Evolutionary conservation across 345 rosid species (phyloP).

Genomic region (Linum tenue): DNA sequence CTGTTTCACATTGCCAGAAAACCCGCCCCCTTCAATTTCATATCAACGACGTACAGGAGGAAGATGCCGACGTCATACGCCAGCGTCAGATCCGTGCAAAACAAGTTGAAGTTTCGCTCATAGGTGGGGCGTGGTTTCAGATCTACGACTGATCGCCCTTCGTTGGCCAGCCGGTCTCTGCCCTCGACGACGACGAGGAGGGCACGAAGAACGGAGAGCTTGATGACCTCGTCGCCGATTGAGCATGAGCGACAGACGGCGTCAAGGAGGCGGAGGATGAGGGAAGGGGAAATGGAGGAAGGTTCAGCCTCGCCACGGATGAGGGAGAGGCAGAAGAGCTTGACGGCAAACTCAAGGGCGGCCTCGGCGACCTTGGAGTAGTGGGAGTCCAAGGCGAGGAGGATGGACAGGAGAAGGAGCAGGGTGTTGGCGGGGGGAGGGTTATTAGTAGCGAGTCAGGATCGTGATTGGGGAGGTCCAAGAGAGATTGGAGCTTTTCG

Average conservation of each 20-base stretch:
- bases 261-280: constrained; percentile 35
- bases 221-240: constrained; percentile 65
- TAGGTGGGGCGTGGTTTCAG: no score
- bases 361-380: constrained; percentile 60
- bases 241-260: constrained; percentile 48
- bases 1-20: no score
- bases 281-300: background rate
- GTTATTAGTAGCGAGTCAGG: constrained; percentile 44
- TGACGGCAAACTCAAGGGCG: background rate
- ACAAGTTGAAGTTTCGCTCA: no score
- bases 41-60: no score
- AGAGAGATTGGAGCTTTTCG: constrained; percentile 57
- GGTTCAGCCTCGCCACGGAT: constrained; percentile 44
- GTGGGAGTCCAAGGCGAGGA: constrained; percentile 61
- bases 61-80: no score
- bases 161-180: no score
- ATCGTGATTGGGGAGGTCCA: constrained; percentile 27
- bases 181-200: constrained; percentile 37
- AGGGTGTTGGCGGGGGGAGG: constrained; percentile 56
- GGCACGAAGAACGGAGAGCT: constrained; percentile 66
- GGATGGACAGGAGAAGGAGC: constrained; percentile 46
- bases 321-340: constrained; percentile 18
- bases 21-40: no score
- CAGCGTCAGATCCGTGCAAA: no score
- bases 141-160: no score